Base-by-base conservation (phyloP, 768 basidiomycete genomes). In the Ramaria rubella region DNA sequence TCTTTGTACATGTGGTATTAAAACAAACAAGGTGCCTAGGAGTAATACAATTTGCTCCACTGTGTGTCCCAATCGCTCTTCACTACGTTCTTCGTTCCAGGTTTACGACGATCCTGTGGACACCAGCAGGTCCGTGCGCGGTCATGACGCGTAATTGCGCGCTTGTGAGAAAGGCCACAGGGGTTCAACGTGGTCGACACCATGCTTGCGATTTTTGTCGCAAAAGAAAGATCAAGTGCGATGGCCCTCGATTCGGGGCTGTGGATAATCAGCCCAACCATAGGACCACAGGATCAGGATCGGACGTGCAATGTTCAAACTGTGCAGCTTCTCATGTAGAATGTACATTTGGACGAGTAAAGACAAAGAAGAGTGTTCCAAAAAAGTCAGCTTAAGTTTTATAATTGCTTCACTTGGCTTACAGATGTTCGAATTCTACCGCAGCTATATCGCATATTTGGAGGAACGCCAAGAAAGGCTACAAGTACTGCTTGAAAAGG, bases 241-340 rank as follows among this genome's bases (percentile, higher is more conserved):
- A 48, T 2, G 17, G 12, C 7, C 29, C 46, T 8, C 46, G 4
- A 30, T 1, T 27, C 12, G 29, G 29, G 2, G 23, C 36, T 11
- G 36, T 38, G 11, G 11, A 11, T 11, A 38, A 38, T 48, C 29
- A 26, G 4, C 8, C 8, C 46, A 26, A 27, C 58, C 70, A n/a
- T n/a, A n/a, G n/a, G n/a, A n/a, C n/a, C n/a, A n/a, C n/a, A n/a
- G 61, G 55, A 49, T 11, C 44, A 42, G 29, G 44, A 46, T 56
- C 48, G 5, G 55, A 56, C 55, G 44, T 56, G 55, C 52, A n/a
- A 5, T 56, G 55, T 40, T 31, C 31, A n/a, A 34, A 19, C 36
- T 56, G 55, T 40, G 31, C 30, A 21, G 15, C 26, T 30, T 29
- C 43, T n/a, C 27, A 33, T 24, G 30, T 34, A 33, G 29, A 19